phyloP scores from a whole-genome alignment of 805 yeast species.

The Monosporozyma solicola region DNA sequence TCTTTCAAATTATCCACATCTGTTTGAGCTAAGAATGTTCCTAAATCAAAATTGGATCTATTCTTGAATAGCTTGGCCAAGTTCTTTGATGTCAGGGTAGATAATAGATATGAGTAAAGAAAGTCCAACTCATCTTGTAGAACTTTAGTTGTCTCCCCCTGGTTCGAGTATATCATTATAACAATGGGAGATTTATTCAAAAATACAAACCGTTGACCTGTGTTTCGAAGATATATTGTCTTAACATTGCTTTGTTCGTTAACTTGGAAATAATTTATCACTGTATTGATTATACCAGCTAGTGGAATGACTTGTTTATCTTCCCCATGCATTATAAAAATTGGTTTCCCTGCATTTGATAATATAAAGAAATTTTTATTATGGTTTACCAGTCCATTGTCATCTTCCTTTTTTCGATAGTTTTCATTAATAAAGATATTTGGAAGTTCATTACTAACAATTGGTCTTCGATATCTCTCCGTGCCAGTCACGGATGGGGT shows the following conservation, averaged over 20 bases:
- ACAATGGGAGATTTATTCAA: conserved; percentile 60
- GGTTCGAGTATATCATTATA: conserved; percentile 56
- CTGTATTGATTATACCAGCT: conserved; percentile 74
- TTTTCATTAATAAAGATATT: conserved; percentile 12
- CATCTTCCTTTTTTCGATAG: background rate
- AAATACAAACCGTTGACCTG: conserved; percentile 39
- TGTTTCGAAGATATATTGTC: conserved; percentile 31
- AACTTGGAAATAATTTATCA: conserved; percentile 58
- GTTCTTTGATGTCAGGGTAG: conserved; percentile 75
- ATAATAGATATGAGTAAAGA: conserved; percentile 67
- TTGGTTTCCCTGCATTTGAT: conserved; percentile 83
- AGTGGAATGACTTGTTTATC: conserved; percentile 57
- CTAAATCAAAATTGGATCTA: conserved; percentile 72
- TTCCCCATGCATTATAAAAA: conserved; percentile 67
- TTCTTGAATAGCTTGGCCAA: conserved; percentile 57
- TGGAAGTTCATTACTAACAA: conserved; percentile 27
- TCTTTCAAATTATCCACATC: conserved; percentile 65
- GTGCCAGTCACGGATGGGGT: conserved; percentile 8
- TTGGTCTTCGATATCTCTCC: conserved; percentile 7
- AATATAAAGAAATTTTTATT: conserved; percentile 69
- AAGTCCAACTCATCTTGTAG: conserved; percentile 58
- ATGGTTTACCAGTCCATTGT: conserved; percentile 1
- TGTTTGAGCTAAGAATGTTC: conserved; percentile 64
- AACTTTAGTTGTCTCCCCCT: conserved; percentile 44
- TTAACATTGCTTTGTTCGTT: conserved; percentile 31